Base-by-base conservation (phyloP, 1,284 basidiomycete species). In the Caloboletus inedulis region DNA sequence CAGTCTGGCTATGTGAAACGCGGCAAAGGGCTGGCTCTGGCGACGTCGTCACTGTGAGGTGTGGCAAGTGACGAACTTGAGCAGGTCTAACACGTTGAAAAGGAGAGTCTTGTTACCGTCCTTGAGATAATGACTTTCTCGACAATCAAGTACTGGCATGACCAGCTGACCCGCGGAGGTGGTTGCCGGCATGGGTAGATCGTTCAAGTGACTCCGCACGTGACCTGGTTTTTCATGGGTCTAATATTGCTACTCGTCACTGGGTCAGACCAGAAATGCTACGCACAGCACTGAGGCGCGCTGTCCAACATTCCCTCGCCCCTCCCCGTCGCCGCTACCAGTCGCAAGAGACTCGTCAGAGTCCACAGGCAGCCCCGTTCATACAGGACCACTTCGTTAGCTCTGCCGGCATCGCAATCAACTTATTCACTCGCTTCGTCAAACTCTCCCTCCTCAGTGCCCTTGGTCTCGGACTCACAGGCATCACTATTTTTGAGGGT, bases 401-500 rank as follows among this genome's bases (percentile, higher is more conserved):
- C 30, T 70, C 74, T 41, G 66, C 74, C 1, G 59, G 68, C 16
- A 65, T 66, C 37, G 66, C 75, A 8, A 41, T 77, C 51, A 63
- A 64, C 49, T 54, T 73, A 54, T 72, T 77, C 61, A 52, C 64
- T 36, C 74, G 77, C 18, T 69, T 77, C 51, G 21, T 68, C 55
- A 76, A 74, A 58, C 72, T 69, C 47, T 67, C 75, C 9, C 52
- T 74, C 27, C 58, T 79, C 10, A 69, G 73, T 6, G 52, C 72
- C 10, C 58, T 76, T 2, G 69, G 69, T 10, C 63, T 81, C 4
- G 72, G 73, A 5, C 57, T 74, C 23, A 71, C 73, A 6, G 71
- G 74, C 13, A 62, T 70, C 43, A 69, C 74, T 1, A 73, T 70
- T 4, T 84, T 81, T 55, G 84, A 87, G 60, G 82, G 75, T 3